Conservation (phyloP, 73 alveolate genomes). For the Urostyla sp. region DNA sequence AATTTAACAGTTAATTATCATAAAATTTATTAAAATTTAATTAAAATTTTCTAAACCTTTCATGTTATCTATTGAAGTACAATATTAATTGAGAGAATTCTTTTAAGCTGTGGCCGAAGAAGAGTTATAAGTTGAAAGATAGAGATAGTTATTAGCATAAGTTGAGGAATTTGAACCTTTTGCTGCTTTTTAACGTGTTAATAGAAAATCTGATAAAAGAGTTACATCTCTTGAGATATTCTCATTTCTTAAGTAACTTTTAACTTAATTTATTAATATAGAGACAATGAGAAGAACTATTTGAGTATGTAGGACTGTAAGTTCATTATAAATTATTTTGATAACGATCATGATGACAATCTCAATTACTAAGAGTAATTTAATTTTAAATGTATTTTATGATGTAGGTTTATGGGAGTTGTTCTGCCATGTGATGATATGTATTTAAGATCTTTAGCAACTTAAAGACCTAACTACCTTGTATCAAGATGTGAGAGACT, state of each 20-base stretch:
- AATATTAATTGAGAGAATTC: slow-evolving; percentile 38
- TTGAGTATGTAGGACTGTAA: slow-evolving; percentile 29
- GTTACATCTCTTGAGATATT: slow-evolving; percentile 30
- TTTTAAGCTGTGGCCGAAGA: slow-evolving; percentile 45
- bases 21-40: background rate
- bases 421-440: slow-evolving; percentile 56
- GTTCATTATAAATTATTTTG: slow-evolving; percentile 24
- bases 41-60: slow-evolving; percentile 2
- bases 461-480: slow-evolving; percentile 37
- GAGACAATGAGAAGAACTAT: slow-evolving; percentile 36
- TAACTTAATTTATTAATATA: background rate
- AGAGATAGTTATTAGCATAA: slow-evolving; percentile 58
- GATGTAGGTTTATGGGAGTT: slow-evolving; percentile 30
- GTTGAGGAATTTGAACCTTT: slow-evolving; percentile 61
- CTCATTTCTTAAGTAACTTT: slow-evolving; percentile 25
- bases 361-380: slow-evolving; percentile 44
- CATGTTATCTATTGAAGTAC: slow-evolving; percentile 4
- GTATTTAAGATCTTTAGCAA: slow-evolving; percentile 46
- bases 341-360: slow-evolving; percentile 32
- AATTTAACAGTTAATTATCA: background rate
- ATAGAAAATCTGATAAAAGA: slow-evolving; percentile 22
- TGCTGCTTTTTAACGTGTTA: slow-evolving; percentile 52
- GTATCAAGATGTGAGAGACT: slow-evolving; percentile 23
- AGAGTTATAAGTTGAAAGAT: slow-evolving; percentile 54
- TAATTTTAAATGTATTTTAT: background rate